Evolutionary conservation across 768 basidiomycete species (phyloP), one percentile per base, ranked within the genome.

Genomic region (Porpolomopsis calyptriformis): DNA sequence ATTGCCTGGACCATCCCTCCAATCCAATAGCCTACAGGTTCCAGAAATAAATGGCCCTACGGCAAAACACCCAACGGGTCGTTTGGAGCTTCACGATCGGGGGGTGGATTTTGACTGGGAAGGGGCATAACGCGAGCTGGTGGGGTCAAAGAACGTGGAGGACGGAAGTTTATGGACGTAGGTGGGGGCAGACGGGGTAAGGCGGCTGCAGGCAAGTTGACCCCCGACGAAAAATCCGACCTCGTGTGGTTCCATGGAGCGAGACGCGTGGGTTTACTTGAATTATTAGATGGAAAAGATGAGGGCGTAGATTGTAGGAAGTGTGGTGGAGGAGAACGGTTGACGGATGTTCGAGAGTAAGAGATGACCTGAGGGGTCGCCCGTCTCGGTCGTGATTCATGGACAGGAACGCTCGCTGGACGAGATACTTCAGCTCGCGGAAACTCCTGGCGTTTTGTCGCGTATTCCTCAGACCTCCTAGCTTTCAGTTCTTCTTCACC

Each of bases 211-310:
- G 67, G 59, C 36, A 72, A 54, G 43, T 54, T 46, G 44, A 55
- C 53, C 14, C 63, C 51, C 3, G 42, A 53, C 27, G 64, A 62
- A 57, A 80, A 79, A 47, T 60, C 65, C 5, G 78, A 78, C 40
- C 59, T 68, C 16, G 77, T 77, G 53, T 76, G 65, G 49, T 75
- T 74, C 77, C 77, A 79, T 12, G 79, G 77, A 22, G 74, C 74
- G 16, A 56, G 46, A 20, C 59, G 56, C n/a, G 58, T 33, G 5
- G 52, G 36, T 12, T 41, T 22, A 3, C 27, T 22, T 22, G 29
- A 19, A 43, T 6, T 36, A 22, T 16, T 47, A 5, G 54, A 23
- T 19, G 53, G 35, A 3, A 8, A 18, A 16, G 56, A 47, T 24
- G 54, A 48, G 22, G 16, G 52, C 40, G 37, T 55, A 27, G 26